These are phyloP conservation scores for Scopulariopsis brevicaulis DNA, from an alignment of 2,329 filamentous ascomycete genomes.

Conservation along the genomic window DNA sequence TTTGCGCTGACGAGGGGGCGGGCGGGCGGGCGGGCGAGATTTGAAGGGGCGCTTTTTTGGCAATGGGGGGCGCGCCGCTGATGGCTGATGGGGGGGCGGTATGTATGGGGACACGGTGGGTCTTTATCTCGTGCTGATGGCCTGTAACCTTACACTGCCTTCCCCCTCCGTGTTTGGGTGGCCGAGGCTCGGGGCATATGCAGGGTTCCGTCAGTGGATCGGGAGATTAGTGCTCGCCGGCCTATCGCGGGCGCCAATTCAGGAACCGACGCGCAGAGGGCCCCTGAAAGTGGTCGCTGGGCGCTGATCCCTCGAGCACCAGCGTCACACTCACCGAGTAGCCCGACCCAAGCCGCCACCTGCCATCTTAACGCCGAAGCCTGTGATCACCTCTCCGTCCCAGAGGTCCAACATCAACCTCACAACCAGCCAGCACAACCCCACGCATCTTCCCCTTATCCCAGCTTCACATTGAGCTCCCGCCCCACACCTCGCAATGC, in stretches of 20 bases:
- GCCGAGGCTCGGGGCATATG: background rate
- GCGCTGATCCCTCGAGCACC: too few relatives aligned
- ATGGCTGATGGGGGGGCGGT: background rate
- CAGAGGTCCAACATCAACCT: background rate
- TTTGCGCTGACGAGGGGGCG: background rate
- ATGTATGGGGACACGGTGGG: background rate
- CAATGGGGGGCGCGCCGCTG: background rate
- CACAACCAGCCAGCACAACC: background rate
- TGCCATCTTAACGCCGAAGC: background rate
- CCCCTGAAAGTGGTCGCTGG: background rate
- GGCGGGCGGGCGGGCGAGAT: background rate
- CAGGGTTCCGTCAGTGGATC: background rate
- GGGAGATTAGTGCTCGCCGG: background rate
- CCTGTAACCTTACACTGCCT: background rate
- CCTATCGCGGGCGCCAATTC: background rate
- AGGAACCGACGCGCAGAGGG: background rate
- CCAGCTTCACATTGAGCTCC: background rate
- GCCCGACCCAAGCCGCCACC: background rate
- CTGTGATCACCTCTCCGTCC: background rate
- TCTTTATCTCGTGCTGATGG: background rate
- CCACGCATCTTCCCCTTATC: background rate
- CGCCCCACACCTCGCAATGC: background rate
- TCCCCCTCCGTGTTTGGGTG: background rate
- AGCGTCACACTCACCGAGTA: background rate
- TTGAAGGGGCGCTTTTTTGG: background rate